Base-by-base conservation (phyloP, 257 asterid genomes). In the Gynochthodes officinalis region DNA sequence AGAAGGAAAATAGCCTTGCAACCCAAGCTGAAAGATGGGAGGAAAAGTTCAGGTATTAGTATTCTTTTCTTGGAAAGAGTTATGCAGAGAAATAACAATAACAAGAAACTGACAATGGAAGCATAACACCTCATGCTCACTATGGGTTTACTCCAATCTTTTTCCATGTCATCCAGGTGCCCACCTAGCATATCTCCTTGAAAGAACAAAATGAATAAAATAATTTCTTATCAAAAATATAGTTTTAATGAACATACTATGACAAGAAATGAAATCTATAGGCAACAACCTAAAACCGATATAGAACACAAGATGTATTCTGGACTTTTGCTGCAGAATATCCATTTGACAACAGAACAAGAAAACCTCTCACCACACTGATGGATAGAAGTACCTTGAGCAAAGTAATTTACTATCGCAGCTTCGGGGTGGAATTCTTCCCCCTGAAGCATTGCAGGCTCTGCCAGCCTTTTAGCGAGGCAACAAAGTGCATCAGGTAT, bases 111-210 rank as follows among this genome's bases (percentile, higher is more conserved):
- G 33, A 65, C 44, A 53, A 72, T 33, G 32, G 32, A 67, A 75
- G 27, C 35, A 37, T 3, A 71, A 70, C 78, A 91, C 98, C 98
- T 94, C 85, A 94, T 84, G 95, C 99, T 94, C 62, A 94, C 97
- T 57, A 94, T 94, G 54, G 99, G 99, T 80, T 91, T 91, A 81
- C 92, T 91, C 99, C 97, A 94, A 83, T 94, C 99, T 65, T 89
- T 86, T 80, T 94, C 99, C 99, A 91, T 91, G 85, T 94, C 99
- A 80, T 94, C 99, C 35, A 94, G 95, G 89, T 94, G 99, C 74
- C 99, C 97, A 33, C 99, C 99, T 32, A 94, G 93, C 85, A 82
- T 89, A 79, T 91, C 97, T 59, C 94, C 98, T 90, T 85, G 80
- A 77, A 74, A 44, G 73, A 81, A 46, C 63, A 66, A 67, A 67